A percentile compares a stretch with the other conserved stretches of the same genome.
Conservation (phyloP, 441 rosid species). For the Populus hybrid region DNA sequence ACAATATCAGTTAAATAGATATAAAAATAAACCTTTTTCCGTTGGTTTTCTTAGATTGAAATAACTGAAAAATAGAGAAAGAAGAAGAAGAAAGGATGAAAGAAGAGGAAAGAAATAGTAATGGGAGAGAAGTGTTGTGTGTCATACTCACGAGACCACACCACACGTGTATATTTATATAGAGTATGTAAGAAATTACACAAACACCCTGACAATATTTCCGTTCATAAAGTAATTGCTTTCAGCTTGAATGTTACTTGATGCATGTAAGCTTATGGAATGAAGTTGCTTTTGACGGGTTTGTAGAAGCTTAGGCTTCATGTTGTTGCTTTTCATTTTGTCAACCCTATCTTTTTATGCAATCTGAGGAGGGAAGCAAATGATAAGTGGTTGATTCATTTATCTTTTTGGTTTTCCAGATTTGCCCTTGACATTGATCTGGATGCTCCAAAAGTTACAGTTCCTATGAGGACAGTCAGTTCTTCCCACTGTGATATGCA, state of each 20-base stretch:
- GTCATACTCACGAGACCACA: too few species aligned
- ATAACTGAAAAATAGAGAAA: too few species aligned
- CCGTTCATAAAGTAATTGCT: not conserved
- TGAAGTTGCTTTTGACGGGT: not conserved
- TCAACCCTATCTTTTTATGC: not conserved
- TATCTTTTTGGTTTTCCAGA: slow-evolving; percentile 46
- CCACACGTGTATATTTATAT: too few species aligned
- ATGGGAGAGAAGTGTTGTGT: too few species aligned
- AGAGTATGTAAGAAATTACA: too few species aligned
- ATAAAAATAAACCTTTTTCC: not conserved
- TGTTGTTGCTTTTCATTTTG: not conserved
- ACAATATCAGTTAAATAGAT: not conserved
- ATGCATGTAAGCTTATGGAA: not conserved
- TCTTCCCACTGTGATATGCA: slow-evolving; percentile 68
- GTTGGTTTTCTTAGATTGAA: too few species aligned
- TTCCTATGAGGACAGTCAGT: slow-evolving; percentile 69
- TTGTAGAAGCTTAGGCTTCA: not conserved
- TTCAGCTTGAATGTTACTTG: not conserved
- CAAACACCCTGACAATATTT: too few species aligned
- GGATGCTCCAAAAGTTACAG: slow-evolving; percentile 98
- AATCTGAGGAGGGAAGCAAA: too few species aligned
- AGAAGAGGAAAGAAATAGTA: too few species aligned
- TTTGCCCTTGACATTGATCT: slow-evolving; percentile 98
- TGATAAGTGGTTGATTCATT: not conserved
- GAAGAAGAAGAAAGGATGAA: too few species aligned